Base-by-base conservation (phyloP, 2,329 filamentous ascomycete species). In the Stemphylium lycopersici region DNA sequence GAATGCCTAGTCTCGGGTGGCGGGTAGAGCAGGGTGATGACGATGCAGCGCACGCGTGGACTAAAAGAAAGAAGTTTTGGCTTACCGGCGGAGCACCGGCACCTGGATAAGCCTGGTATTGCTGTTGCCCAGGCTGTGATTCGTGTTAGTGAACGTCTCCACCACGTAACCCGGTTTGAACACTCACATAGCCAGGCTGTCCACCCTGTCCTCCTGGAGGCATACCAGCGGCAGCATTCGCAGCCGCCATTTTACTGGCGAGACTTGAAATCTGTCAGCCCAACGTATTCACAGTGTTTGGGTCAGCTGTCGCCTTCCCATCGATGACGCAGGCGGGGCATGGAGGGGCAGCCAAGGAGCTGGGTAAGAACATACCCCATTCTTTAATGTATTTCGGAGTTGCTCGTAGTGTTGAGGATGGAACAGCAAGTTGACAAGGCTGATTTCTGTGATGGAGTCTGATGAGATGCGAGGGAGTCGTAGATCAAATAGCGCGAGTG, bases 71-170 rank as follows among this genome's bases (percentile, higher is more conserved):
- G 56, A 58, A 57, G 58, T 61, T 62, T 67, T 48, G 45, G 61
- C 72, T 75, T 73, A 74, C 73, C 42, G 42, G 68, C 65, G 65
- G 66, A 66, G 69, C 65, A 58, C 68, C 66, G 65, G 73, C 71
- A 65, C 79, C 79, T 64, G 78, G 79, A 70, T 83, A 86, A 61
- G 83, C 79, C 76, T 85, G 82, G 74, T 86, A 85, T 67, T 79
- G 77, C 56, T 72, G 75, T 63, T 82, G 79, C 46, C 77, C 74
- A 61, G 77, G 77, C 77, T 79, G 48, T 39, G 48, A 29, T 50
- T 10, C 38, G 46, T 54, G 52, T 71, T 66, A 71, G 68, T 55
- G 65, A 62, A 58, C 44, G 44, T 29, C 55, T 50, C 54, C 51
- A 49, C 26, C 26, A 48, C 39, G 55, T 31, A 13, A 38, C 55